These are phyloP conservation scores for Penicillium paradoxum DNA, from an alignment of 495 filamentous ascomycete species.

Conservation along the genomic window DNA sequence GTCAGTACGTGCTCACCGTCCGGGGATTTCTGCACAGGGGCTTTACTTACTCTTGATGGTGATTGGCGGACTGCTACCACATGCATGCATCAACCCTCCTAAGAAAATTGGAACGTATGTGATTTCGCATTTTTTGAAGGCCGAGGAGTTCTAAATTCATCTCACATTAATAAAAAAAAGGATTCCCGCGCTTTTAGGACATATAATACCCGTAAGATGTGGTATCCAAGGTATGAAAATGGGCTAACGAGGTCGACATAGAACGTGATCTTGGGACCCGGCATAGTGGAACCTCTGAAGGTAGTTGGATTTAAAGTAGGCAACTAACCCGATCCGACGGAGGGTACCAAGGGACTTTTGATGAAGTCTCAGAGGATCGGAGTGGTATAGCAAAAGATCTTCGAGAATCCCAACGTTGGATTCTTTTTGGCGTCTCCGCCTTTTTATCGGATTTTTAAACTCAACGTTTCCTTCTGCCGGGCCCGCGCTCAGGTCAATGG, in stretches of 20 bases:
- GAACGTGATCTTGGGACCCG: slow-evolving; percentile 55
- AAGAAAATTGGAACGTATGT: slow-evolving; percentile 66
- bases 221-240: slow-evolving; percentile 65
- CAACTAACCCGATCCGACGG: background rate
- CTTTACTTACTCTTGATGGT: slow-evolving; percentile 57
- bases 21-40: background rate
- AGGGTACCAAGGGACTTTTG: background rate
- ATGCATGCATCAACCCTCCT: slow-evolving; percentile 63
- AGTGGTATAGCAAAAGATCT: no score
- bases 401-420: no score
- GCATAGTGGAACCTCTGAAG: slow-evolving; percentile 29
- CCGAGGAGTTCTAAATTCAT: slow-evolving; percentile 49
- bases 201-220: slow-evolving; percentile 51
- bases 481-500: no score
- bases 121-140: slow-evolving; percentile 56
- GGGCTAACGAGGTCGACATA: slow-evolving; percentile 68
- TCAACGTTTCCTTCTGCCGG: background rate
- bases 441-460: no score
- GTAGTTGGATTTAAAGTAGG: background rate
- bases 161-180: background rate
- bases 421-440: no score
- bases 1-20: background rate
- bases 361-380: background rate
- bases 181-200: background rate
- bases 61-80: slow-evolving; percentile 59